Conservation (phyloP, 257 asterid genomes). For the Fraxinus pennsylvanica region DNA sequence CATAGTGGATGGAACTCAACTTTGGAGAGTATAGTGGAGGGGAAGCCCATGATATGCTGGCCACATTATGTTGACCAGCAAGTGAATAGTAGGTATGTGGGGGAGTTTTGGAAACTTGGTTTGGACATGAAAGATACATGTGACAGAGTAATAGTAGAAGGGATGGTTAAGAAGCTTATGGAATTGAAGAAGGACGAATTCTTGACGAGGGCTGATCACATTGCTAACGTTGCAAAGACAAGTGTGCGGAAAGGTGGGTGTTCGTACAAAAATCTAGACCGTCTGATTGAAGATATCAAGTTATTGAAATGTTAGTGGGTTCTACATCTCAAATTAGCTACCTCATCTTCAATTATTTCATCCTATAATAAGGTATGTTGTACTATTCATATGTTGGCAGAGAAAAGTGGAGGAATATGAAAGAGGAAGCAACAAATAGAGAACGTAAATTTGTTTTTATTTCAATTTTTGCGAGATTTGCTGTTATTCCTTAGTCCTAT, state of each 20-base stretch:
- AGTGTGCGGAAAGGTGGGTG: constrained; percentile 45
- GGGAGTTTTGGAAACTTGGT: constrained; percentile 45
- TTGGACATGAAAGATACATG: constrained; percentile 60
- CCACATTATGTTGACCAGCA: constrained; percentile 45
- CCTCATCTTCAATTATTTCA: too few relatives aligned
- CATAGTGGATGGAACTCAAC: constrained; percentile 58
- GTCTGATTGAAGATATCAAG: constrained; percentile 32
- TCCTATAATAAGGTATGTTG: too few relatives aligned
- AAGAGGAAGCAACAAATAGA: too few relatives aligned
- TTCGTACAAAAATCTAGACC: constrained; percentile 33
- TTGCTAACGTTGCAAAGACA: constrained; percentile 29
- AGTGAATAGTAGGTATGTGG: constrained; percentile 48
- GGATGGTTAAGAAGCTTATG: constrained; percentile 49
- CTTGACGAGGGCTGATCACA: constrained; percentile 27
- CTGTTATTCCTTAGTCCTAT: too few relatives aligned
- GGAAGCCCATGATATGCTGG: constrained; percentile 56
- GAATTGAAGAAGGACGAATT: constrained; percentile 46
- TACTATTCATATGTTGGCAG: too few relatives aligned
- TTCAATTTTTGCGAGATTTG: too few relatives aligned
- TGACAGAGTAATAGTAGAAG: constrained; percentile 42
- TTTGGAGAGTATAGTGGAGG: constrained; percentile 37
- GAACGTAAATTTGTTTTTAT: too few relatives aligned
- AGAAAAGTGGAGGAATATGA: too few relatives aligned
- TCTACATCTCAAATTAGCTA: too few relatives aligned
- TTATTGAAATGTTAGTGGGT: too few relatives aligned